Conservation (phyloP, 2,329 filamentous ascomycete genomes). For the Arachnomyces sp. region DNA sequence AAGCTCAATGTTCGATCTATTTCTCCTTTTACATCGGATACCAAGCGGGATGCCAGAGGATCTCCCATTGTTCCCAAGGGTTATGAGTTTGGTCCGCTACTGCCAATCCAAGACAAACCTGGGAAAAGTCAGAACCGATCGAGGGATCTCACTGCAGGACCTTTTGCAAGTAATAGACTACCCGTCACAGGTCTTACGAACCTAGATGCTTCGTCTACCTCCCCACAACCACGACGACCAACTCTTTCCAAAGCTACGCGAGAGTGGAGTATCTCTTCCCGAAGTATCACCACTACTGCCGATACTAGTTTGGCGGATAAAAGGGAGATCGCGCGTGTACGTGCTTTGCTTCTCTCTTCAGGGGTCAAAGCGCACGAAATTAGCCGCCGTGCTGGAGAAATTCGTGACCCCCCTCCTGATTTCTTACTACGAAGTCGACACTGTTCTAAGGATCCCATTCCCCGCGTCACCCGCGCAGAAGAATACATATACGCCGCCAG, state of each 20-base stretch:
- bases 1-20: constrained; percentile 29
- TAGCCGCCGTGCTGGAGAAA: constrained; percentile 52
- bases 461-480: constrained; percentile 38
- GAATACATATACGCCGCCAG: constrained; percentile 48
- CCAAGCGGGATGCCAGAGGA: not conserved
- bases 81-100: constrained; percentile 23
- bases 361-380: constrained; percentile 89
- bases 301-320: constrained; percentile 43
- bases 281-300: constrained; percentile 29
- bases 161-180: constrained; percentile 20
- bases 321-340: constrained; percentile 72
- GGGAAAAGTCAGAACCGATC: no score
- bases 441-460: constrained; percentile 25
- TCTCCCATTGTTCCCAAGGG: not conserved
- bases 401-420: constrained; percentile 26
- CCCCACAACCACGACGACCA: constrained; percentile 24
- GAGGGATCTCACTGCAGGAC: no score
- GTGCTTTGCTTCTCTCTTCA: constrained; percentile 67
- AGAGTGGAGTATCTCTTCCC: constrained; percentile 53
- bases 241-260: constrained; percentile 35
- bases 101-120: no score
- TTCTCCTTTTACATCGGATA: constrained; percentile 20
- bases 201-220: constrained; percentile 25
- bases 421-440: constrained; percentile 26
- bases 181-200: constrained; percentile 40